phyloP scores from a whole-genome alignment of 495 filamentous ascomycete genomes.

The Penicillium atrosanguineum region DNA sequence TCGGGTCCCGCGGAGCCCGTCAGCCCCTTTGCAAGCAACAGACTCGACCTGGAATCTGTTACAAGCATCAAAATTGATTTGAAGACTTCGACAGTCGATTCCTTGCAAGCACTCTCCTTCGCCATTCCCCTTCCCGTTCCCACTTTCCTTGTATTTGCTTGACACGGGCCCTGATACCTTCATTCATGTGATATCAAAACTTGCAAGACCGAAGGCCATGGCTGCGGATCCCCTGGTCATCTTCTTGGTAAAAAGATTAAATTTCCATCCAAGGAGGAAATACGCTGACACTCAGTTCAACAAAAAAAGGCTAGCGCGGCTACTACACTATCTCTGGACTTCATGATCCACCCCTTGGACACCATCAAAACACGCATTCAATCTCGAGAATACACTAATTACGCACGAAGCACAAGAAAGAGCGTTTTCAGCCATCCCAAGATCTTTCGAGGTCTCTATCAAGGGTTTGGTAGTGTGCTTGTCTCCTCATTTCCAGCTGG shows the following conservation, averaged over 20 bases:
- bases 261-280: neutral
- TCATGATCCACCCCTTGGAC: conserved; percentile 1
- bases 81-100: neutral
- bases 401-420: neutral
- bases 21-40: neutral
- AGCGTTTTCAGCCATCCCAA: neutral
- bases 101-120: neutral
- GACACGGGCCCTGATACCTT: too few species aligned
- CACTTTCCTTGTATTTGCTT: too few species aligned
- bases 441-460: conserved; percentile 1
- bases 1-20: neutral
- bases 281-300: neutral
- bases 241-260: neutral
- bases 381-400: neutral
- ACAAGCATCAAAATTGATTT: neutral
- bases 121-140: too few species aligned
- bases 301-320: neutral
- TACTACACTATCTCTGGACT: conserved; percentile 1
- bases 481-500: conserved; percentile 1
- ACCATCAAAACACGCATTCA: conserved; percentile 4
- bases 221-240: neutral
- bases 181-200: neutral
- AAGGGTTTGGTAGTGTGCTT: neutral
- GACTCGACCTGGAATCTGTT: neutral
- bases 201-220: neutral